Evolutionary conservation across 2,329 filamentous ascomycete genomes (phyloP).

Genomic region (Onygena corvina): DNA sequence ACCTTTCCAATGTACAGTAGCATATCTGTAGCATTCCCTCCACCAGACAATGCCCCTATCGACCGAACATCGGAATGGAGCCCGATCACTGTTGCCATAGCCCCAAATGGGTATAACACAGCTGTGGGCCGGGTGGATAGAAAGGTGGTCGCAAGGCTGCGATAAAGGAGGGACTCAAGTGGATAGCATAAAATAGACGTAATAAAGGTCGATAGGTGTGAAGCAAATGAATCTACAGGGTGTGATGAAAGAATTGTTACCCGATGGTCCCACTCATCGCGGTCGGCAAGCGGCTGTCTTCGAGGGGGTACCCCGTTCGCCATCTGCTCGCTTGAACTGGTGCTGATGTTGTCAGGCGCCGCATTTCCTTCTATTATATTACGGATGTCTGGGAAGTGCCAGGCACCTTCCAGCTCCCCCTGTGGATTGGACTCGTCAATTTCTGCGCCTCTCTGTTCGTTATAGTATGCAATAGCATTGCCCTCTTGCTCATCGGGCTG

Average conservation of each 20-base stretch:
- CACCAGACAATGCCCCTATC: conserved; percentile 27
- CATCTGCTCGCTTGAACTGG: not conserved
- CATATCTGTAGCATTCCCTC: conserved; percentile 22
- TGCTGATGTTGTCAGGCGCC: not conserved
- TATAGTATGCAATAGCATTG: not conserved
- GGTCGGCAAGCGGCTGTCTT: conserved; percentile 2
- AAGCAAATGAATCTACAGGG: conserved; percentile 33
- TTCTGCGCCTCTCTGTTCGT: not conserved
- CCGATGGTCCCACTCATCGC: conserved; percentile 21
- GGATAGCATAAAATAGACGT: conserved; percentile 31
- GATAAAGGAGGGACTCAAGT: conserved; percentile 31
- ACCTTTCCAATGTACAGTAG: conserved; percentile 29
- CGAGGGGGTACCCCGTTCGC: not conserved
- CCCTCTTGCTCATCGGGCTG: not conserved
- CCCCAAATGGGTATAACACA: conserved; percentile 14
- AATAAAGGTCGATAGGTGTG: conserved; percentile 29
- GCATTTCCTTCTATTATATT: no score
- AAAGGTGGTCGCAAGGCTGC: conserved; percentile 30
- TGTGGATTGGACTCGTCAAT: conserved; percentile 5
- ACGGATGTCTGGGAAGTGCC: not conserved
- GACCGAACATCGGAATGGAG: conserved; percentile 24
- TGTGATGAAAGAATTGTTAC: conserved; percentile 34
- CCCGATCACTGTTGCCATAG: conserved; percentile 9
- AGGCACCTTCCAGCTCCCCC: not conserved
- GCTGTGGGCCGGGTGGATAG: conserved; percentile 20